Percentiles rank a stretch among this genome's conserved stretches.
Conservation (phyloP, 2,329 filamentous ascomycete species). For the Pyrenochaeta sp. region DNA sequence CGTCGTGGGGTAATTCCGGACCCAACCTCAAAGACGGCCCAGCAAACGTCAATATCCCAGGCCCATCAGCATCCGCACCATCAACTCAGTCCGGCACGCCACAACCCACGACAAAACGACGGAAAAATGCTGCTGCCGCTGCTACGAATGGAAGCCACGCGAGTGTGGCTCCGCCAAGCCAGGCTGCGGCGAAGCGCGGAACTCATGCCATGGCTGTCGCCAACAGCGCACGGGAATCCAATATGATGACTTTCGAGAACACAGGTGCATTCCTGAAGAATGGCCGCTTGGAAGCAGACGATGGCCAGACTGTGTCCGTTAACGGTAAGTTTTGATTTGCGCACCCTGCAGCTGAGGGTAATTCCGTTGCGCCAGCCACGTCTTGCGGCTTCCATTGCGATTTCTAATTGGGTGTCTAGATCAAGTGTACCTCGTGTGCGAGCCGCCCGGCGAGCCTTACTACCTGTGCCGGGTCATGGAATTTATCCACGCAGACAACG, state of each 20-base stretch:
- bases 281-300: constrained; percentile 84
- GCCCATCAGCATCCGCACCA: constrained; percentile 67
- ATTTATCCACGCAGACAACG: constrained; percentile 80
- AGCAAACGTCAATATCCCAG: constrained; percentile 57
- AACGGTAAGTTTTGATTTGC: constrained; percentile 72
- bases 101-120: constrained; percentile 70
- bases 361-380: constrained; percentile 41
- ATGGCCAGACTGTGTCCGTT: constrained; percentile 81
- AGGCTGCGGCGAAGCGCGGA: constrained; percentile 45
- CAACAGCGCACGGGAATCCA: constrained; percentile 68
- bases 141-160: constrained; percentile 47
- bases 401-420: constrained; percentile 61
- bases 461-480: constrained; percentile 99
- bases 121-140: constrained; percentile 72
- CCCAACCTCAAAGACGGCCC: constrained; percentile 47
- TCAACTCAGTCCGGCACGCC: constrained; percentile 43
- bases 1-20: constrained; percentile 47
- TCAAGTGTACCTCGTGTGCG: constrained; percentile 95
- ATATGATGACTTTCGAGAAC: constrained; percentile 87
- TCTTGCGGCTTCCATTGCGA: constrained; percentile 30
- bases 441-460: constrained; percentile 97
- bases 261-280: constrained; percentile 74
- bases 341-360: constrained; percentile 30
- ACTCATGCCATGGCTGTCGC: constrained; percentile 51
- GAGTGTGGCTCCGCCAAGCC: constrained; percentile 50